Percentiles rank a stretch among this genome's conserved stretches.
phyloP scores from a whole-genome alignment of 1,284 basidiomycete species.

The Mycena citricolor region DNA sequence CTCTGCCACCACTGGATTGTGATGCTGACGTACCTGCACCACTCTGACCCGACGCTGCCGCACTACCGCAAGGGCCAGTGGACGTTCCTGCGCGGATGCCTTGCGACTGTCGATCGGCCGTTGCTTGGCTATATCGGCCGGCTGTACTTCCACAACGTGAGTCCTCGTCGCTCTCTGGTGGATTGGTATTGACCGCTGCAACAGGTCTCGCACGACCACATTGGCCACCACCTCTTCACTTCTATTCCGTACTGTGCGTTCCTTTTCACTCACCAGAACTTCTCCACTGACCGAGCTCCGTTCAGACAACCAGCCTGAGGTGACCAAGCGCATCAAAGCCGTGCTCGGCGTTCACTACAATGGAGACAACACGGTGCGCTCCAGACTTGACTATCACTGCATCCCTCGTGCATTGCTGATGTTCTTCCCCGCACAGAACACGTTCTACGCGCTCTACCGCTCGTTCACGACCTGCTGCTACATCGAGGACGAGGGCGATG shows the following conservation, averaged over 20 bases:
- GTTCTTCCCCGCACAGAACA: slow-evolving; percentile 31
- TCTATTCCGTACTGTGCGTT: slow-evolving; percentile 41
- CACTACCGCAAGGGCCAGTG: slow-evolving; percentile 50
- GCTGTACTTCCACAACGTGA: slow-evolving; percentile 56
- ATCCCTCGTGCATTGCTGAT: background rate
- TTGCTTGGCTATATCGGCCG: slow-evolving; percentile 44
- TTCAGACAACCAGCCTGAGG: slow-evolving; percentile 50
- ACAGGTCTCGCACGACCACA: slow-evolving; percentile 44
- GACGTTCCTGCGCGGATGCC: slow-evolving; percentile 40
- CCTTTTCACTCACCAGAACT: background rate
- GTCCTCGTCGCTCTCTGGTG: slow-evolving; percentile 44
- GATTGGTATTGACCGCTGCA: slow-evolving; percentile 43
- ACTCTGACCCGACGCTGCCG: slow-evolving; percentile 50
- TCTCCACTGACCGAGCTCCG: too few relatives aligned
- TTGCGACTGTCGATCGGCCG: slow-evolving; percentile 41
- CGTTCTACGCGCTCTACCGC: slow-evolving; percentile 43
- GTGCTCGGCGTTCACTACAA: slow-evolving; percentile 49
- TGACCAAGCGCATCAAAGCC: slow-evolving; percentile 43
- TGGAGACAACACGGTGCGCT: slow-evolving; percentile 36
- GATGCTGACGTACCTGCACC: slow-evolving; percentile 40
- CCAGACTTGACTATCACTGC: slow-evolving; percentile 12
- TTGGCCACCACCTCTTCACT: slow-evolving; percentile 35
- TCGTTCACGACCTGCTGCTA: slow-evolving; percentile 61
- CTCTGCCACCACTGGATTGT: slow-evolving; percentile 41
- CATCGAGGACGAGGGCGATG: slow-evolving; percentile 71